A percentile compares a stretch with the other conserved stretches of the same genome.
Conservation (phyloP, 441 rosid species). For the Eruca vesicaria region DNA sequence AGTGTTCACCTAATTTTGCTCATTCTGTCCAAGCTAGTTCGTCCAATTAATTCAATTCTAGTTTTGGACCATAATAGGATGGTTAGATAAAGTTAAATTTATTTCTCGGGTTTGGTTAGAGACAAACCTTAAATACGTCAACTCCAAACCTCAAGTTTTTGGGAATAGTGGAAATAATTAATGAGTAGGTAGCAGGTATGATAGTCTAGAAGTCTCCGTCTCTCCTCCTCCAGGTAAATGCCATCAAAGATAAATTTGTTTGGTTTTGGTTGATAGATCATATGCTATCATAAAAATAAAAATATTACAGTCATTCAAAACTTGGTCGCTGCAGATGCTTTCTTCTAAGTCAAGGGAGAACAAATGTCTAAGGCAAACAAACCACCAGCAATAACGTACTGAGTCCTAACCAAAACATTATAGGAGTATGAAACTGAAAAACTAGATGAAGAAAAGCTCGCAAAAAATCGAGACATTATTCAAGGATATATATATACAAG, state of each 20-base stretch:
- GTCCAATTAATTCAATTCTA: background rate
- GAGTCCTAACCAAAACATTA: constrained; percentile 20
- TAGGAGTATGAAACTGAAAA: constrained; percentile 13
- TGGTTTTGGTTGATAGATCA: background rate
- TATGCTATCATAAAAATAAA: background rate
- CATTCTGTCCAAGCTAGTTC: background rate
- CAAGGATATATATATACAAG: constrained; percentile 24
- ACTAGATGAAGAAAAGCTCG: constrained; percentile 7
- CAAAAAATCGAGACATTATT: constrained; percentile 18
- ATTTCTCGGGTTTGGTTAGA: background rate
- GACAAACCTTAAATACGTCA: background rate
- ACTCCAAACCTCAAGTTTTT: background rate
- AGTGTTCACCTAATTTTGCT: background rate
- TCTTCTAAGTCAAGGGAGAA: background rate
- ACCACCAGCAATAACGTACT: constrained; percentile 7
- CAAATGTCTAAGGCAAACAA: constrained; percentile 6
- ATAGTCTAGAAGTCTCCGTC: background rate
- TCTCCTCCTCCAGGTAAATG: no score
- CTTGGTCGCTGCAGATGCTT: background rate
- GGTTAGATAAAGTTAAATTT: background rate
- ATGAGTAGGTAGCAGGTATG: background rate
- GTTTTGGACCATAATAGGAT: background rate
- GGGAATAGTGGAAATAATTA: background rate
- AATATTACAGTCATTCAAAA: background rate
- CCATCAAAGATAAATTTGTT: no score